A percentile compares a stretch with the other conserved stretches of the same genome.
Conservation (phyloP, 306 rosid genomes). For the Cicer bijugum region DNA sequence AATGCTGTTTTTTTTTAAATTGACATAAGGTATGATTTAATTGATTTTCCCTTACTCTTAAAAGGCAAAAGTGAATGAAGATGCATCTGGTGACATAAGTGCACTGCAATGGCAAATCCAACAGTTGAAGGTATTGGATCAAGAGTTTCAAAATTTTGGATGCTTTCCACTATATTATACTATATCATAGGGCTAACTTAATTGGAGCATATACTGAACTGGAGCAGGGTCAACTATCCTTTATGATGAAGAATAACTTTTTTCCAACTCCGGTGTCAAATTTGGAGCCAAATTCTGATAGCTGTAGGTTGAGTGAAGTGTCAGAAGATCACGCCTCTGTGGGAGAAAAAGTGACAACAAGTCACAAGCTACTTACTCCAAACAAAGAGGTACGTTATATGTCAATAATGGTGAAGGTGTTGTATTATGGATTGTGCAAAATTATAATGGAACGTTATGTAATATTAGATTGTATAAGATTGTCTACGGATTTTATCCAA, state of each 20-base stretch:
- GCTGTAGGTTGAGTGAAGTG: conserved; percentile 52
- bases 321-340: conserved; percentile 51
- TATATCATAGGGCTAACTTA: conserved; percentile 43
- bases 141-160: conserved; percentile 40
- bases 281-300: conserved; percentile 56
- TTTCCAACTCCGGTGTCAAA: conserved; percentile 51
- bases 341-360: conserved; percentile 46
- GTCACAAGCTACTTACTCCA: conserved; percentile 47
- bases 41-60: conserved; percentile 33
- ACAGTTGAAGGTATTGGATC: conserved; percentile 72
- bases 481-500: conserved; percentile 30
- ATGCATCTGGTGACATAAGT: conserved; percentile 84
- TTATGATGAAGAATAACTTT: conserved; percentile 61
- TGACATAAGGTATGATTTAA: conserved; percentile 28
- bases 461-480: conserved; percentile 19
- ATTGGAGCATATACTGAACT: conserved; percentile 43
- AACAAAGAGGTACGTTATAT: conserved; percentile 58
- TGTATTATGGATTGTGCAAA: conserved; percentile 24
- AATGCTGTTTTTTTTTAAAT: neutral
- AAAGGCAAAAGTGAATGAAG: conserved; percentile 95
- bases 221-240: conserved; percentile 76
- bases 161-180: conserved; percentile 31
- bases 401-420: conserved; percentile 19
- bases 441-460: conserved; percentile 22
- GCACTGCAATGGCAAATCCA: conserved; percentile 90